Conservation (phyloP, 495 filamentous ascomycete species). For the Penicillium paradoxum region DNA sequence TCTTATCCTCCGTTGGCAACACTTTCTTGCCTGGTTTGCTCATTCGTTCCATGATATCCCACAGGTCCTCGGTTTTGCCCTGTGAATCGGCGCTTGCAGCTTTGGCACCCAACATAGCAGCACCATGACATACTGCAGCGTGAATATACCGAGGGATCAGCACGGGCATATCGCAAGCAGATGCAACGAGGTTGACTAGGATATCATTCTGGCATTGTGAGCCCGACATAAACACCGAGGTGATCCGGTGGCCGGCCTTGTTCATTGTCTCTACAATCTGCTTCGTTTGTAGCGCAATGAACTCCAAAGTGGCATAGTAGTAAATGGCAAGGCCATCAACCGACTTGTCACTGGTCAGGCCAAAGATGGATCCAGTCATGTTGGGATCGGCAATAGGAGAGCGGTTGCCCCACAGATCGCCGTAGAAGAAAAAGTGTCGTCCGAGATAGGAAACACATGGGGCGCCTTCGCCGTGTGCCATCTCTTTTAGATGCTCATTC, state of each 20-base stretch:
- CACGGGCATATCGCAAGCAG: conserved; percentile 86
- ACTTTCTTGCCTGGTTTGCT: conserved; percentile 87
- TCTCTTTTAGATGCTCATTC: conserved; percentile 77
- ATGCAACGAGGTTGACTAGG: conserved; percentile 83
- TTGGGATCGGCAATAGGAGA: conserved; percentile 86
- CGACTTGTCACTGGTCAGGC: conserved; percentile 76
- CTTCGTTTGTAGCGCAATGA: conserved; percentile 91
- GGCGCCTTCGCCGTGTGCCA: conserved; percentile 60
- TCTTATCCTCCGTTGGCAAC: conserved; percentile 59
- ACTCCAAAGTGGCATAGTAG: conserved; percentile 94
- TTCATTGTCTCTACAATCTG: conserved; percentile 97
- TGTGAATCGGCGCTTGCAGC: conserved; percentile 73
- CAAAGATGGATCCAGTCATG: conserved; percentile 86
- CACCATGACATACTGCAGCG: conserved; percentile 93
- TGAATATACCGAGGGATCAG: conserved; percentile 87
- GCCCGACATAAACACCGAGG: conserved; percentile 96
- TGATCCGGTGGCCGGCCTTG: conserved; percentile 71
- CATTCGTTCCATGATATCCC: conserved; percentile 97
- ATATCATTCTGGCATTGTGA: conserved; percentile 95
- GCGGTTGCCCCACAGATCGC: conserved; percentile 96
- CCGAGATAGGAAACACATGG: conserved; percentile 78
- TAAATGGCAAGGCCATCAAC: conserved; percentile 81
- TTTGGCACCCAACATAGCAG: conserved; percentile 95
- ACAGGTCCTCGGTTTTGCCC: conserved; percentile 79
- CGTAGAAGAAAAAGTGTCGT: conserved; percentile 96